A percentile compares a stretch with the other conserved stretches of the same genome.
Conservation (phyloP, 2,329 filamentous ascomycete species). For the Fusarium hainanense region DNA sequence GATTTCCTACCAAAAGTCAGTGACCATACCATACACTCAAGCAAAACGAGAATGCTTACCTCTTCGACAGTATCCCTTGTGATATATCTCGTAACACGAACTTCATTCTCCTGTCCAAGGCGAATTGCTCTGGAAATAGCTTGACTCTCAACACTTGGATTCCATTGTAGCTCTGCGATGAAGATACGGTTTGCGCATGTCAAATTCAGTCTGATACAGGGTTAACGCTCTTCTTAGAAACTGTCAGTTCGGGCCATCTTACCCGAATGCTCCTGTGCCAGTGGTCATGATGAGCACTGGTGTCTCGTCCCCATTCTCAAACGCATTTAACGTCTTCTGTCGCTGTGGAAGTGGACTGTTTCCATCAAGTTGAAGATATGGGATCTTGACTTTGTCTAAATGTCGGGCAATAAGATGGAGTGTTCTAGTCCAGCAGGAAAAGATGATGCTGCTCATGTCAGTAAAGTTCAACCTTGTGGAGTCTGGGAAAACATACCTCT, state of each 20-base stretch:
- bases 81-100: constrained; percentile 59
- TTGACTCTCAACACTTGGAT: constrained; percentile 63
- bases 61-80: constrained; percentile 57
- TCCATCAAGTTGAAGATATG: constrained; percentile 58
- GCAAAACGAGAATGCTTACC: too few species aligned
- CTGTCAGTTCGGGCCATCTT: neutral
- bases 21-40: too few species aligned
- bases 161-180: constrained; percentile 66
- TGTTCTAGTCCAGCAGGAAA: constrained; percentile 59
- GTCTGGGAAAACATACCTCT: neutral
- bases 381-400: constrained; percentile 44
- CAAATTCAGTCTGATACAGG: constrained; percentile 63
- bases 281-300: constrained; percentile 64
- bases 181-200: constrained; percentile 60
- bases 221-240: too few species aligned
- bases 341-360: constrained; percentile 51
- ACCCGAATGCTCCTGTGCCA: constrained; percentile 64
- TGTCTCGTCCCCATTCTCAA: constrained; percentile 43
- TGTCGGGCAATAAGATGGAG: constrained; percentile 52
- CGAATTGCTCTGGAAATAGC: constrained; percentile 62
- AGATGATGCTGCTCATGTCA: constrained; percentile 53
- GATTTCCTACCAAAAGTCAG: neutral
- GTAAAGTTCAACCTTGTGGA: rapidly evolving
- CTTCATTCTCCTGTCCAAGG: constrained; percentile 57
- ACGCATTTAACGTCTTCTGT: constrained; percentile 53